These are phyloP conservation scores for Phaffomyces thermotolerans DNA, from an alignment of 805 yeast species.

Conservation along the genomic window DNA sequence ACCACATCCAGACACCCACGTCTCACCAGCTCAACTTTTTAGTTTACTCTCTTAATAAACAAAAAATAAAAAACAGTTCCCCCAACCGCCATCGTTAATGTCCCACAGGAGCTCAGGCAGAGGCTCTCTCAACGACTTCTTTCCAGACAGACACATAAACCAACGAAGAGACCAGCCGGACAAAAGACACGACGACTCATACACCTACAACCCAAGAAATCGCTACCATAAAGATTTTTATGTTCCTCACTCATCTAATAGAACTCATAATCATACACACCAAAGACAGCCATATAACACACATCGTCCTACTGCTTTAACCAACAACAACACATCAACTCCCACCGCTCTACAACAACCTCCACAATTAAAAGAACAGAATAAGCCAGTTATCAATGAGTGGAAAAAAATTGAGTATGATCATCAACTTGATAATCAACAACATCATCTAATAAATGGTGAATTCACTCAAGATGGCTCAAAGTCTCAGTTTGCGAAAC, in stretches of 20 bases:
- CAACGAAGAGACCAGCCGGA: not conserved
- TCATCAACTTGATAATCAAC: constrained; percentile 3
- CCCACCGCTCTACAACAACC: not conserved
- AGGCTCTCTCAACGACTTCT: constrained; percentile 1
- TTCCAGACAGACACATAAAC: constrained; percentile 1
- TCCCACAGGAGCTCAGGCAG: not conserved
- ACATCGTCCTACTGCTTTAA: too few relatives aligned
- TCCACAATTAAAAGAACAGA: too few relatives aligned
- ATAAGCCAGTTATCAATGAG: not conserved
- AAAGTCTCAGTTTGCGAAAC: constrained; percentile 7
- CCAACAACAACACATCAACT: not conserved
- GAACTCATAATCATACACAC: too few relatives aligned
- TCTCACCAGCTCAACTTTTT: too few relatives aligned
- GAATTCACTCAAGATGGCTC: constrained; percentile 2
- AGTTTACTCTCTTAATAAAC: too few relatives aligned
- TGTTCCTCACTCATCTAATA: too few relatives aligned
- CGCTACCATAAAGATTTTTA: not conserved
- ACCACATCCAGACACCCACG: not conserved
- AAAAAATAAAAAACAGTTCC: too few relatives aligned
- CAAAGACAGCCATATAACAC: too few relatives aligned
- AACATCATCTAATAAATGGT: constrained; percentile 8
- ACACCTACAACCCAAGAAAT: not conserved
- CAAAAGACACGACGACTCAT: not conserved
- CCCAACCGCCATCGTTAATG: too few relatives aligned
- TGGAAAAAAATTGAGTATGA: not conserved